These are phyloP conservation scores for Chaetomium sp. DNA, from an alignment of 2,329 filamentous ascomycete genomes.

Conservation along the genomic window DNA sequence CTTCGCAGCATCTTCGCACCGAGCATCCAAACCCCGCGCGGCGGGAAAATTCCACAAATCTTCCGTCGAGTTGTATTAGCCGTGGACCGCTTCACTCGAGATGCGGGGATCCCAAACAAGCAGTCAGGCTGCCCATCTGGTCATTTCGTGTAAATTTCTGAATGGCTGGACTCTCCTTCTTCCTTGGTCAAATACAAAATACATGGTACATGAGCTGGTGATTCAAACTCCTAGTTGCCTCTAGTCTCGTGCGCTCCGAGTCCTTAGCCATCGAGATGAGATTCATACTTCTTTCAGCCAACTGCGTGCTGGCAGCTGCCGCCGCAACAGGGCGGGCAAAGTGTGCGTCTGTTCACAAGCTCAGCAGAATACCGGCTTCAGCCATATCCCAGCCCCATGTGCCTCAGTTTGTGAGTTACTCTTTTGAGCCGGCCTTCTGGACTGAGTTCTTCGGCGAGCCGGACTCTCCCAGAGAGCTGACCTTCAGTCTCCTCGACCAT, in stretches of 20 bases:
- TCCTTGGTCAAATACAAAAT: neutral
- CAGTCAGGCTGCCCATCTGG: neutral
- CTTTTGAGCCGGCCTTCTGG: constrained; percentile 32
- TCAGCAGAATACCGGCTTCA: constrained; percentile 15
- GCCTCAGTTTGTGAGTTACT: constrained; percentile 31
- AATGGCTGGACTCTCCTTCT: neutral
- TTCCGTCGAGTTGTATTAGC: neutral
- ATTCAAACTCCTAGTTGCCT: neutral
- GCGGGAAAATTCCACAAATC: neutral
- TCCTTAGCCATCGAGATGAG: neutral
- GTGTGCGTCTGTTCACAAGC: neutral
- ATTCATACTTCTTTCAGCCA: neutral
- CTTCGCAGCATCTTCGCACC: neutral
- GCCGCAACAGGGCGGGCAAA: neutral
- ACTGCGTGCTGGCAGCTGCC: neutral
- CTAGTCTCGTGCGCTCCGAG: neutral
- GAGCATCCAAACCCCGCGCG: neutral
- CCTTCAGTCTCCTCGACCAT: constrained; percentile 29
- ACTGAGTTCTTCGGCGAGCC: constrained; percentile 32
- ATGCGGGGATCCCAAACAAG: neutral
- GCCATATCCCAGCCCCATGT: constrained; percentile 27
- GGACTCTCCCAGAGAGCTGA: constrained; percentile 25
- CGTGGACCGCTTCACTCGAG: neutral
- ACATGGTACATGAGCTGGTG: neutral
- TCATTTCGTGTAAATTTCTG: neutral